Base-by-base conservation (phyloP, 768 basidiomycete species). In the Lentinula sp. region DNA sequence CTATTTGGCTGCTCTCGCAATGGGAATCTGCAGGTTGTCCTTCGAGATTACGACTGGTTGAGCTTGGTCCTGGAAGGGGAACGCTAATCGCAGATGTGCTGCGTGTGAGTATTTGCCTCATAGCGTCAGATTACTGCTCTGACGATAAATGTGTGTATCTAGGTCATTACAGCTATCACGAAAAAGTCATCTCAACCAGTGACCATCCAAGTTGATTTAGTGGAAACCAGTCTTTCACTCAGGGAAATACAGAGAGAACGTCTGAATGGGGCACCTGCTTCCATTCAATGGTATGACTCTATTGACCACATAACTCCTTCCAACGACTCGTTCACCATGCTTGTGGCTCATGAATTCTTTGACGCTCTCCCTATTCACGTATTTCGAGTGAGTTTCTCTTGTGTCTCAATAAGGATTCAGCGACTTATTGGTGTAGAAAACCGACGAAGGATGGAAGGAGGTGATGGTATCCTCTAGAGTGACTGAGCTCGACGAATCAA, bases 301-400 rank as follows among this genome's bases (percentile, higher is more conserved):
- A 73, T 97, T 16, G 83, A 88, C 42, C 85, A 93, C 16, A 73
- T 99, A 1, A 73, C 80, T 0, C 73, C 69, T 2, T 75, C 76
- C 62, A 66, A 78, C 16, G 74, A 76, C 9, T 70, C 72, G 54
- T 98, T 87, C 71, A 95, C 94, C 0, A 85, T 97, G 78, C 71
- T 97, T 23, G 75, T 98, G 15, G 97, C 97, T 0, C 95, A 99
- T 72, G 97, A 98, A 69, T 96, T 98, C 74, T 98, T 99, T 64
- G 97, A 98, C 70, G 95, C 95, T 0, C 78, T 99, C 48, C 96
- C 97, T 0, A 86, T 98, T 51, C 92, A 97, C 71, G 76, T 95
- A 40, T 75, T 98, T 40, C 86, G 96, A 78, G 95, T 93, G 64
- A 10, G 78, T 69, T 15, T 13, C 18, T 16, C 15, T 52, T 28